phyloP scores from a whole-genome alignment of 1,284 basidiomycete species.

The Naganishia sp. region DNA sequence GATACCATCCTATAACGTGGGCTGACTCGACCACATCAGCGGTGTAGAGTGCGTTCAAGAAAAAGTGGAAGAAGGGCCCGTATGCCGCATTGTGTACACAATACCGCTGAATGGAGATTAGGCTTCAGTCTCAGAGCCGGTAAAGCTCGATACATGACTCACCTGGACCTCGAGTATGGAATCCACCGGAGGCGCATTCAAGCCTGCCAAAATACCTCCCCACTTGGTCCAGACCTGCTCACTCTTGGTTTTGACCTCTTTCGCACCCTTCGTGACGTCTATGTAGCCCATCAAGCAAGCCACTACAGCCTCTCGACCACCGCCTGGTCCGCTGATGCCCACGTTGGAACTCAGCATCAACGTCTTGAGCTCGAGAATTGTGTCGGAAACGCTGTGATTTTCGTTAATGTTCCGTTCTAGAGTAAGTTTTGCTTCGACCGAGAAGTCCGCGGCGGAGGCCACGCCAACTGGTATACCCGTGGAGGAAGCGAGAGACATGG shows the following conservation, averaged over 20 bases:
- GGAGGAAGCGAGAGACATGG: constrained; percentile 38
- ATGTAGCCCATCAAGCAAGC: constrained; percentile 49
- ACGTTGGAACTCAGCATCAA: constrained; percentile 53
- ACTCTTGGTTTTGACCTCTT: constrained; percentile 36
- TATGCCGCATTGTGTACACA: constrained; percentile 38
- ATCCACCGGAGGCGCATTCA: constrained; percentile 42
- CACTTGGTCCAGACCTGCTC: constrained; percentile 44
- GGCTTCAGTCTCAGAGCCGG: too few species aligned
- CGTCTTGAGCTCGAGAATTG: constrained; percentile 50
- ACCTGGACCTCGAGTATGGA: constrained; percentile 46
- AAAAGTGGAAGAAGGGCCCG: constrained; percentile 47
- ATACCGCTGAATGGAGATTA: constrained; percentile 32
- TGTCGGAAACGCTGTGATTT: constrained; percentile 49
- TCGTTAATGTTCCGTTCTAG: constrained; percentile 52
- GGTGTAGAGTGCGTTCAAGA: constrained; percentile 53
- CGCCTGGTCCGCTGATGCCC: constrained; percentile 44
- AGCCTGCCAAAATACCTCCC: constrained; percentile 43
- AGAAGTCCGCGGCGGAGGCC: constrained; percentile 41
- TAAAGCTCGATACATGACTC: neutral
- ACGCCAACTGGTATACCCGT: constrained; percentile 40
- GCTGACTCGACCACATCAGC: constrained; percentile 51
- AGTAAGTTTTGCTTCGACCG: constrained; percentile 44
- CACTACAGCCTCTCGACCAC: constrained; percentile 49
- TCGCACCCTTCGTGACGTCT: constrained; percentile 38
- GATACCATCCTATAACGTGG: constrained; percentile 53